phyloP scores from a whole-genome alignment of 2,329 filamentous ascomycete species.

The Kalmusia sp. region DNA sequence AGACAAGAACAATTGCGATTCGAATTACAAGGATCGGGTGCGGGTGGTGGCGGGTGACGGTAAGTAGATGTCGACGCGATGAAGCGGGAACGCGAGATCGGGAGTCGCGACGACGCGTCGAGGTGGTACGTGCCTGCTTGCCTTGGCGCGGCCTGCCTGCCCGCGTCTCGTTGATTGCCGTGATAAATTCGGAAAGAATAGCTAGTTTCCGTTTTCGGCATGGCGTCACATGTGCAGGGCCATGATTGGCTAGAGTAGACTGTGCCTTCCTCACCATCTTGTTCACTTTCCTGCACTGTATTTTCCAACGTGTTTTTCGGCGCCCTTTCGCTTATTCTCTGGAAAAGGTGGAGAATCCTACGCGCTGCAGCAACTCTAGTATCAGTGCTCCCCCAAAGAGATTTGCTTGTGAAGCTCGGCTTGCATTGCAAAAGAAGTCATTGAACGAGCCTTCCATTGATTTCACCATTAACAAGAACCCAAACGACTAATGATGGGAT shows the following conservation, averaged over 20 bases:
- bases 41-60: not conserved
- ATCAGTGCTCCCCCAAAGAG: no score
- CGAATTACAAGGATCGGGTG: not conserved
- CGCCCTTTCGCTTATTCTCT: no score
- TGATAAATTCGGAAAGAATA: not conserved
- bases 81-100: slow-evolving; percentile 30
- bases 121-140: slow-evolving; percentile 25
- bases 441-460: not conserved
- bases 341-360: no score
- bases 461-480: not conserved
- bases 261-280: no score
- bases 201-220: slow-evolving; percentile 22
- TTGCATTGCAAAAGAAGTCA: no score
- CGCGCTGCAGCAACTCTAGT: no score
- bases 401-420: no score
- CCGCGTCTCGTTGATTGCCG: slow-evolving; percentile 1
- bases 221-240: no score
- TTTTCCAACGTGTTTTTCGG: no score
- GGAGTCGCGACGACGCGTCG: slow-evolving; percentile 39
- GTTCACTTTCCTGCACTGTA: not conserved
- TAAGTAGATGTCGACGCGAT: slow-evolving; percentile 14
- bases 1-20: slow-evolving; percentile 3
- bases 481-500: not conserved
- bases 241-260: no score
- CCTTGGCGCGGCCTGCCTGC: slow-evolving; percentile 18